Evolutionary conservation across 2,329 filamentous ascomycete species (phyloP).

Genomic region (Emergomyces pasteurianus): DNA sequence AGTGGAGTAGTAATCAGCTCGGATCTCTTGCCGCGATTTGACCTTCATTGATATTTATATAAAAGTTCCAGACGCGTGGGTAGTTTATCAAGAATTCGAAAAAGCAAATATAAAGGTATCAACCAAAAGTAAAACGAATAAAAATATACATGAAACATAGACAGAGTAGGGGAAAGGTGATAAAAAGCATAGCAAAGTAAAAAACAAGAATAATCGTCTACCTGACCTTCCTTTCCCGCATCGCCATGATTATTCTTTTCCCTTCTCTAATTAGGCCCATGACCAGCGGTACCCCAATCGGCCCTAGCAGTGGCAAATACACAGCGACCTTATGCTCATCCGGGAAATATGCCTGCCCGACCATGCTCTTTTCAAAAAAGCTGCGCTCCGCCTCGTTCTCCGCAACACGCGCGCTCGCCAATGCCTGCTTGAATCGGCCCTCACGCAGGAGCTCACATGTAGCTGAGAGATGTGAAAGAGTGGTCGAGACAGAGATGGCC

Average conservation of each 20-base stretch:
- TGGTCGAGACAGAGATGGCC: constrained; percentile 69
- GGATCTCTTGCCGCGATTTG: background rate
- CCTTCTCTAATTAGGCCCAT: constrained; percentile 76
- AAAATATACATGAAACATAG: background rate
- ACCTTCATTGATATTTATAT: background rate
- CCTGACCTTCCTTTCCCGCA: constrained; percentile 16
- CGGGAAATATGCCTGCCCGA: constrained; percentile 94
- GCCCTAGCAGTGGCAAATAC: constrained; percentile 81
- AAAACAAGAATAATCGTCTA: background rate
- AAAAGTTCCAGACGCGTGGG: background rate
- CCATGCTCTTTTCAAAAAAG: constrained; percentile 99
- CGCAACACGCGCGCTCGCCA: constrained; percentile 71
- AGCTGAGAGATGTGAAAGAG: constrained; percentile 62
- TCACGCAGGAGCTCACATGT: constrained; percentile 60
- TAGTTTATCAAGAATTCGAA: background rate
- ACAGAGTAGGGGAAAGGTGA: background rate
- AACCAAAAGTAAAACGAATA: background rate
- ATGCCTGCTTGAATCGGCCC: constrained; percentile 51
- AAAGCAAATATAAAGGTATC: background rate
- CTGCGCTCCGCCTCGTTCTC: constrained; percentile 83
- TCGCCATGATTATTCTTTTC: constrained; percentile 39
- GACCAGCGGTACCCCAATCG: constrained; percentile 77
- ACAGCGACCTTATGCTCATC: constrained; percentile 98
- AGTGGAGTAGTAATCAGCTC: background rate
- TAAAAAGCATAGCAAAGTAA: background rate